These are phyloP conservation scores for Rhodotorula mucilaginosa DNA, from an alignment of 1,284 basidiomycete genomes.

Conservation along the genomic window DNA sequence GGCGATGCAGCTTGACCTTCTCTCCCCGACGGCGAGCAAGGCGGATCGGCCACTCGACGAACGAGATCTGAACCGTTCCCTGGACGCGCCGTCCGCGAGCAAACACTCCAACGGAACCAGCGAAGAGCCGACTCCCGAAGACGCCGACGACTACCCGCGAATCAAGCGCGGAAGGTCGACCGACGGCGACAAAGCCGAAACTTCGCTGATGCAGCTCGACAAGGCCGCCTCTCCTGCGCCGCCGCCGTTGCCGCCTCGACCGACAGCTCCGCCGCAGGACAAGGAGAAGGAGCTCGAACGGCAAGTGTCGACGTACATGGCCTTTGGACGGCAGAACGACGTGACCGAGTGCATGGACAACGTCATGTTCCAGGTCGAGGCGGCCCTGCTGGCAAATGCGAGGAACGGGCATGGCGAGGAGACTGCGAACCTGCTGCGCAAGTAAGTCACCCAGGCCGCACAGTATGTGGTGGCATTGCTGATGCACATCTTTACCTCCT, in stretches of 20 bases:
- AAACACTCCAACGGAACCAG: neutral
- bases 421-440: conserved; percentile 18
- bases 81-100: neutral
- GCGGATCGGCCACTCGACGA: neutral
- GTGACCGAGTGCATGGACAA: conserved; percentile 99
- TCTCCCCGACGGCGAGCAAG: neutral
- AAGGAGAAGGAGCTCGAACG: conserved; percentile 26
- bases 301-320: conserved; percentile 58
- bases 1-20: conserved; percentile 9
- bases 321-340: conserved; percentile 86
- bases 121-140: neutral
- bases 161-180: conserved; percentile 16
- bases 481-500: neutral
- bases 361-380: conserved; percentile 97
- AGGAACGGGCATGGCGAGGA: neutral
- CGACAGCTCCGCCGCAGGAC: conserved; percentile 31
- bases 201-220: conserved; percentile 10
- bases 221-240: conserved; percentile 44
- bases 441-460: conserved; percentile 26
- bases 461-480: neutral
- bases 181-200: neutral
- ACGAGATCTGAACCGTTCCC: neutral
- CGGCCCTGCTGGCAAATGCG: conserved; percentile 66
- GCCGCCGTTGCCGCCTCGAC: conserved; percentile 62
- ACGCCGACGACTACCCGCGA: conserved; percentile 3